Percentiles rank a stretch among this genome's conserved stretches.
Conservation (phyloP, 176 grass and related monocot genomes). For the Ampelocalamus luodianensis region DNA sequence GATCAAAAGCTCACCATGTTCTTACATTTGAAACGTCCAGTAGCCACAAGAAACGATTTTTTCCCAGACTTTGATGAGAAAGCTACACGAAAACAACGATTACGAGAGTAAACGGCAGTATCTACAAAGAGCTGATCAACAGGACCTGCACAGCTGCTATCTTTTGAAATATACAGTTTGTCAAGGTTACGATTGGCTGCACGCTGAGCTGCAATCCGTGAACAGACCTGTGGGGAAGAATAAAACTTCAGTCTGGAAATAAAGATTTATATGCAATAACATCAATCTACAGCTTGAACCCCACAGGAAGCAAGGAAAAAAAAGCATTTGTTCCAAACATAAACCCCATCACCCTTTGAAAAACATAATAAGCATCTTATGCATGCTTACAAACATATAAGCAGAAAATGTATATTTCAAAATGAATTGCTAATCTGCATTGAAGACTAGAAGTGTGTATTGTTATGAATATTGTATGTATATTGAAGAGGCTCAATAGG, state of each 20-base stretch:
- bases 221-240: slow-evolving; percentile 67
- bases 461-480: too few relatives aligned
- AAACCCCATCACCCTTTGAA: not conserved
- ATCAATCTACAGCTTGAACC: slow-evolving; percentile 1
- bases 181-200: slow-evolving; percentile 54
- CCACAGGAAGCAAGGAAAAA: not conserved
- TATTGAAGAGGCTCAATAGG: too few relatives aligned
- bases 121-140: slow-evolving; percentile 74
- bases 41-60: slow-evolving; percentile 80
- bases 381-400: not conserved
- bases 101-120: slow-evolving; percentile 85
- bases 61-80: slow-evolving; percentile 96
- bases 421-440: not conserved
- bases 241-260: slow-evolving; percentile 29
- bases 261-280: not conserved
- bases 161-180: slow-evolving; percentile 81
- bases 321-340: not conserved
- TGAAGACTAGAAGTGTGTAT: not conserved
- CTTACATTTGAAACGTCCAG: slow-evolving; percentile 80
- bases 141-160: slow-evolving; percentile 45
- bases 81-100: slow-evolving; percentile 89
- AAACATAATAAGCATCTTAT: not conserved
- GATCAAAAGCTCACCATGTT: slow-evolving; percentile 76
- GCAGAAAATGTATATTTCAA: not conserved
- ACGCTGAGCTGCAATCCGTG: slow-evolving; percentile 59